These are phyloP conservation scores for Fusarium acutatum DNA, from an alignment of 2,329 filamentous ascomycete genomes.

Conservation along the genomic window DNA sequence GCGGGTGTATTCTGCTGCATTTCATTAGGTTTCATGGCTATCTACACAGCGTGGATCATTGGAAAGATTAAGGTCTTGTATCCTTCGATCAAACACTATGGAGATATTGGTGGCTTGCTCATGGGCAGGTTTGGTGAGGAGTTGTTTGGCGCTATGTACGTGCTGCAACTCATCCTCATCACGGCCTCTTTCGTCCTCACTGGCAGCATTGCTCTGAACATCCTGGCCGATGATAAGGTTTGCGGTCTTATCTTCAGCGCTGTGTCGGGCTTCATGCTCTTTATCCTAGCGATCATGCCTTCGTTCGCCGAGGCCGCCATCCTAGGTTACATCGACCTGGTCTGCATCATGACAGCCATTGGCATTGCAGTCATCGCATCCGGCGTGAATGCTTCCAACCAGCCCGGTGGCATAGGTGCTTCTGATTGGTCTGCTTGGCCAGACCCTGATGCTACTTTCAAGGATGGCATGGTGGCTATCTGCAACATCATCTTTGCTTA, in stretches of 20 bases:
- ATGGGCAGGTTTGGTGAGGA: conserved; percentile 65
- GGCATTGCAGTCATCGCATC: conserved; percentile 70
- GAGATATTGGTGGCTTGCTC: conserved; percentile 70
- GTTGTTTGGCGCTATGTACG: conserved; percentile 64
- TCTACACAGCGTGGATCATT: conserved; percentile 52
- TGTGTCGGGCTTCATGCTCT: conserved; percentile 50
- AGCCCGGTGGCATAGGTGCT: not conserved
- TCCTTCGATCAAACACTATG: conserved; percentile 67
- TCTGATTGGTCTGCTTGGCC: conserved; percentile 51
- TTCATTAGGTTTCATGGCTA: conserved; percentile 48
- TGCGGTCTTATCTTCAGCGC: conserved; percentile 52
- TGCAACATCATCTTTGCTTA: conserved; percentile 75
- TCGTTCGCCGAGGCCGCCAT: conserved; percentile 46
- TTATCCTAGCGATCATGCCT: conserved; percentile 52
- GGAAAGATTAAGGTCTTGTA: conserved; percentile 52
- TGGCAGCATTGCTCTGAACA: conserved; percentile 71
- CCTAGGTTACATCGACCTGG: conserved; percentile 40
- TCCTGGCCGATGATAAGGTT: conserved; percentile 61
- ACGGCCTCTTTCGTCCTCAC: conserved; percentile 72
- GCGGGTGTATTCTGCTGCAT: conserved; percentile 49
- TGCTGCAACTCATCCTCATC: conserved; percentile 70
- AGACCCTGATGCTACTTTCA: conserved; percentile 52
- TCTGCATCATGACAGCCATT: conserved; percentile 58
- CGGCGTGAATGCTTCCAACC: conserved; percentile 50
- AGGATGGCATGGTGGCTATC: conserved; percentile 63